Conservation (phyloP, 2,329 filamentous ascomycete species). For the Pleurostoma richardsiae region DNA sequence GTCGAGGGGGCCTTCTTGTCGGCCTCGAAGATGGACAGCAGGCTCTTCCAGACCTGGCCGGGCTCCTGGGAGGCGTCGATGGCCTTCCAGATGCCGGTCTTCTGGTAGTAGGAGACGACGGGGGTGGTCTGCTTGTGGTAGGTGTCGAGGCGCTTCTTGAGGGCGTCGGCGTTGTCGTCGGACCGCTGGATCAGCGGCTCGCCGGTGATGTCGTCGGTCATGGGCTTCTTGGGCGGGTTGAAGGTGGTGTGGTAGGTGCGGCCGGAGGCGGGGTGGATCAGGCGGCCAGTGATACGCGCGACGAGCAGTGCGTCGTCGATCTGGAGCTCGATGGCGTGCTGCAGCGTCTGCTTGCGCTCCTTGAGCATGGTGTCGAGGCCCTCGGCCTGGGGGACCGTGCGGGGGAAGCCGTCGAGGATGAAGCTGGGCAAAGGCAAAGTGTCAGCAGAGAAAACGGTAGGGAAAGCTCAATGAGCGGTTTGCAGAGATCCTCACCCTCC, state of each 20-base stretch:
- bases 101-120: slow-evolving; percentile 94
- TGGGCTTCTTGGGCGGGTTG: slow-evolving; percentile 90
- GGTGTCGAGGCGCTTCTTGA: slow-evolving; percentile 89
- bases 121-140: slow-evolving; percentile 94
- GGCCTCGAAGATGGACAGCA: slow-evolving; percentile 77
- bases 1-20: slow-evolving; percentile 39
- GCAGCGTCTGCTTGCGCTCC: slow-evolving; percentile 73
- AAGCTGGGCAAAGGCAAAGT: slow-evolving; percentile 54
- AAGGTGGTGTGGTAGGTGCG: slow-evolving; percentile 98
- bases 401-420: slow-evolving; percentile 97
- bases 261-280: slow-evolving; percentile 92
- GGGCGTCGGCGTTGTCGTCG: slow-evolving; percentile 92
- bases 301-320: slow-evolving; percentile 94
- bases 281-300: slow-evolving; percentile 90
- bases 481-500: slow-evolving; percentile 64
- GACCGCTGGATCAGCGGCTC: slow-evolving; percentile 94
- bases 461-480: slow-evolving; percentile 3
- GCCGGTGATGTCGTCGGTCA: slow-evolving; percentile 96
- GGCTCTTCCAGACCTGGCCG: slow-evolving; percentile 89
- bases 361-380: slow-evolving; percentile 89
- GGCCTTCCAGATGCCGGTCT: slow-evolving; percentile 93
- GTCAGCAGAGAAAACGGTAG: background rate
- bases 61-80: slow-evolving; percentile 96
- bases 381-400: slow-evolving; percentile 92
- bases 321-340: slow-evolving; percentile 93